These are phyloP conservation scores for Fragaria vesca DNA, from an alignment of 306 rosid species.

Conservation along the genomic window DNA sequence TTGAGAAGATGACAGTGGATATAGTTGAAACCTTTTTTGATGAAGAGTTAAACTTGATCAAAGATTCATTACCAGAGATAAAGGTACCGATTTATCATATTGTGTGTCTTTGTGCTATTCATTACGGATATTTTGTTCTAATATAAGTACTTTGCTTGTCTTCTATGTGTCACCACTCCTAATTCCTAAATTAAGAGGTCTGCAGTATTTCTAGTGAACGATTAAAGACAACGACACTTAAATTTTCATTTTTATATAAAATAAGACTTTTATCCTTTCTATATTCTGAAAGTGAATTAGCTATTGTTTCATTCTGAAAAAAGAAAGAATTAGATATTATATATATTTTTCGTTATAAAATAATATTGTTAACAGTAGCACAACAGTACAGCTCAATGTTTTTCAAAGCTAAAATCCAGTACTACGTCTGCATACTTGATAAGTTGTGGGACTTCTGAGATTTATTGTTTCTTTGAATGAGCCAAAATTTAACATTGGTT, in stretches of 20 bases:
- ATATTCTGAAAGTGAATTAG: neutral
- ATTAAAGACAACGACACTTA: neutral
- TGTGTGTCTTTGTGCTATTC: constrained; percentile 10
- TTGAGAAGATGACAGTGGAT: constrained; percentile 42
- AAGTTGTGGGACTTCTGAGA: neutral
- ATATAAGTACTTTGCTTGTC: neutral
- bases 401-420: neutral
- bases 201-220: neutral
- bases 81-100: constrained; percentile 50
- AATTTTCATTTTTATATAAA: neutral
- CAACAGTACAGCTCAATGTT: neutral
- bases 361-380: neutral
- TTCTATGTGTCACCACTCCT: neutral
- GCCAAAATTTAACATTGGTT: neutral
- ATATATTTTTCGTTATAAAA: neutral
- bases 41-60: constrained; percentile 62
- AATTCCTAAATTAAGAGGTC: neutral
- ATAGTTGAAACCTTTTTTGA: constrained; percentile 48
- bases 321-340: no score
- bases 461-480: neutral
- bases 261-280: neutral
- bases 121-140: neutral
- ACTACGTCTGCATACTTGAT: neutral
- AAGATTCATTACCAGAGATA: constrained; percentile 51
- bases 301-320: no score